Evolutionary conservation across 768 basidiomycete species (phyloP), one percentile per base, ranked within the genome.

Genomic region (Xerocomus potaroensis): DNA sequence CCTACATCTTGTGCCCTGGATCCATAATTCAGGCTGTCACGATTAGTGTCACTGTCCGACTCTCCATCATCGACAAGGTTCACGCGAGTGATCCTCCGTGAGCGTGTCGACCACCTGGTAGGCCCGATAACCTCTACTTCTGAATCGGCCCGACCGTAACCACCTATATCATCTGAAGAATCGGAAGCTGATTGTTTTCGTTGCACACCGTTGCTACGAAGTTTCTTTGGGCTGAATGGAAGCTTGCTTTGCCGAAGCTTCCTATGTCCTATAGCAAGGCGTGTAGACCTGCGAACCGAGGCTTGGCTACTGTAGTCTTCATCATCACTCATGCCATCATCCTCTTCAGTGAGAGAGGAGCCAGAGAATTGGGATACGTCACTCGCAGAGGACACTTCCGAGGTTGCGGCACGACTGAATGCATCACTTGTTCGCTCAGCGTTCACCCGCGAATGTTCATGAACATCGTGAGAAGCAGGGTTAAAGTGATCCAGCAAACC

Each of bases 181-280:
- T 73, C 64, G 11, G 53, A 51, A 32, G 9, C 21, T 15, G 21
- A 29, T 24, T 4, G 51, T 64, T 33, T 61, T 64, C 26, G 70
- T 62, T 8, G 50, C 10, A 41, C 16, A 8, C 30, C 57, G 39
- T 33, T 48, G 15, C 77, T 48, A 15, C 81, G 75, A 30, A 77
- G 76, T 64, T 82, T 87, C 59, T 64, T 75, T 0, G 87, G 84
- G 56, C 83, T 87, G 64, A 83, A 87, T 7, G 83, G 84, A 29
- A 85, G 73, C 30, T 60, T 58, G 41, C 58, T 63, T 56, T 68
- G 62, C 22, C 2, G 22, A 27, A 51, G 33, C 26, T 41, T 48
- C 43, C 10, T 21, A 12, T 39, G 23, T 16, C 18, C 35, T 31
- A 44, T 32, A 30, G 49, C 40, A 12, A 55, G 46, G 32, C 61